phyloP scores from a whole-genome alignment of 139 green algal genomes.

The Pleodorina starrii region DNA sequence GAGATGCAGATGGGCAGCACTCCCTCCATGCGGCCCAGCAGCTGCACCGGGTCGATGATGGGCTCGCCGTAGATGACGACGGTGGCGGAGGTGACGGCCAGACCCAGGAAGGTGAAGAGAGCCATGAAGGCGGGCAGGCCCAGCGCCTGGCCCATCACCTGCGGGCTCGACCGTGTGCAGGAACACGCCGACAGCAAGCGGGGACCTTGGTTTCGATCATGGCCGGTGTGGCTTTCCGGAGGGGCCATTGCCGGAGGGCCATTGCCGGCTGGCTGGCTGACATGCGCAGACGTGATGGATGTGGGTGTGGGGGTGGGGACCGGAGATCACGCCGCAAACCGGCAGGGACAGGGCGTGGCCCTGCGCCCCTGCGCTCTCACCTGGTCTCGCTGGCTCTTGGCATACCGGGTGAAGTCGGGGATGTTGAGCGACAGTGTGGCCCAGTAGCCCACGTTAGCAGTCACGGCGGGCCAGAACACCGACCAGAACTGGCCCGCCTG shows the following conservation, averaged over 20 bases:
- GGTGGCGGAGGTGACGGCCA: constrained; percentile 85
- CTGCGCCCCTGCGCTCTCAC: no score
- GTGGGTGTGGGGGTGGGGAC: no score
- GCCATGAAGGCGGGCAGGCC: constrained; percentile 88
- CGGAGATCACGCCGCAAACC: no score
- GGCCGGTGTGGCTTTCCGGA: no score
- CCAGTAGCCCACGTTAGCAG: constrained; percentile 84
- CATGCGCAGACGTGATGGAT: no score
- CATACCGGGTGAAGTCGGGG: constrained; percentile 84
- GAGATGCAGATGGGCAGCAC: constrained; percentile 62
- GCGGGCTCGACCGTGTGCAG: no score
- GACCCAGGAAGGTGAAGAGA: constrained; percentile 81
- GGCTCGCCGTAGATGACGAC: constrained; percentile 81
- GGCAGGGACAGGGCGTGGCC: constrained; percentile 86
- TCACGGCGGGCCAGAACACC: constrained; percentile 79
- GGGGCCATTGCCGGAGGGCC: no score
- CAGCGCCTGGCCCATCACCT: constrained; percentile 79
- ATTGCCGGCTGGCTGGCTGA: no score
- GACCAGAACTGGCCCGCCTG: constrained; percentile 75
- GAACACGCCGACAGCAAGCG: no score
- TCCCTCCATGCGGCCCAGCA: constrained; percentile 71
- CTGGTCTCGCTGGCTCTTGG: constrained; percentile 75
- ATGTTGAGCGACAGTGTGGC: constrained; percentile 91
- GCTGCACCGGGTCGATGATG: constrained; percentile 83
- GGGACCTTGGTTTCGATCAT: no score